Evolutionary conservation across 768 basidiomycete genomes (phyloP), one percentile per base, ranked within the genome.

Genomic region (Boletellus ananiceps): DNA sequence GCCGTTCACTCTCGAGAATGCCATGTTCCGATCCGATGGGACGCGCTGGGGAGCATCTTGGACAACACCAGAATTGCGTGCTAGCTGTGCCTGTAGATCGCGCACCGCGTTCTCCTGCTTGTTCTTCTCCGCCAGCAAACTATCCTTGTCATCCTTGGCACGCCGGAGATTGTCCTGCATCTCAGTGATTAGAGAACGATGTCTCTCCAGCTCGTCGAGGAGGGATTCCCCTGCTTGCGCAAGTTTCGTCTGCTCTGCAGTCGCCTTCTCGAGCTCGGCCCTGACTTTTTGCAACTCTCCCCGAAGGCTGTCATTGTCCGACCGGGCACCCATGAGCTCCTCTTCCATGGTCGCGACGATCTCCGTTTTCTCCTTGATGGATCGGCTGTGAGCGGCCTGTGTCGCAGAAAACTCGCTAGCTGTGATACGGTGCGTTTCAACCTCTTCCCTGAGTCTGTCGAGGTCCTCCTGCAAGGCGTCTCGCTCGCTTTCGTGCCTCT

Each of bases 91-190:
- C 64, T 93, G 89, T 21, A 92, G 72, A 41, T 94, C 92, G 43
- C 84, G 82, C 49, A 91, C 71, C n/a, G 83, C 64, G 13, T 65
- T 65, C 47, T 92, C 88, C 29, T 86, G 82, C 42, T 76, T 80
- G 54, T 54, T 72, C 69, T 83, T 88, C 71, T 93, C 89, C 8
- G 77, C 71, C 51, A 84, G 87, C 14, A 93, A 71, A 14, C 60
- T 74, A 62, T 89, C 91, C 66, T 87, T 88, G 69, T 91, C 88
- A 58, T 91, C 85, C 69, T 87, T 88, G 60, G 82, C 81, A 40
- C 78, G 81, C 65, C 89, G 87, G 21, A 92, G 71, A 54, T 79
- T 83, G 52, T 86, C 83, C 57, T 91, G 88, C 65, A 85, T 69
- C 58, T 92, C 89, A 21, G 84, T 83, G 14, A 92, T 73, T 25